phyloP scores from a whole-genome alignment of 2,329 filamentous ascomycete genomes.

The Aspergillus uvarum region DNA sequence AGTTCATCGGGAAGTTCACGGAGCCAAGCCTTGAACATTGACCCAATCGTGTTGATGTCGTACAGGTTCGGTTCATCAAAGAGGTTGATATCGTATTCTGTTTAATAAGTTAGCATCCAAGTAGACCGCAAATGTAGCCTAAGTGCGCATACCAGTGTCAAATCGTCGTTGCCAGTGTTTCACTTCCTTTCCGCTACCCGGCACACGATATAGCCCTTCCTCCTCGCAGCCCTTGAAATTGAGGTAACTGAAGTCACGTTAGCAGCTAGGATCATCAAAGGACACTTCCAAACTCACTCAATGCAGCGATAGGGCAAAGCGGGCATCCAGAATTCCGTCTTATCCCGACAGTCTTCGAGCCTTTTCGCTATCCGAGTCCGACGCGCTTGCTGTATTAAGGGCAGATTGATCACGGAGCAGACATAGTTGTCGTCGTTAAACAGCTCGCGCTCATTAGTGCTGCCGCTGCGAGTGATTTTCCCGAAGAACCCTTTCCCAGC shows the following conservation, averaged over 20 bases:
- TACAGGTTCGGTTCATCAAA: constrained; percentile 86
- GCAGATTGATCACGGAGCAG: constrained; percentile 79
- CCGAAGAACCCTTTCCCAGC: constrained; percentile 81
- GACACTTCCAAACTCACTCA: constrained; percentile 56
- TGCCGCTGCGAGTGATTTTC: constrained; percentile 69
- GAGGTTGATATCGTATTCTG: constrained; percentile 84
- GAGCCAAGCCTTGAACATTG: constrained; percentile 94
- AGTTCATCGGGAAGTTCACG: constrained; percentile 92
- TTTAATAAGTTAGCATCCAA: not conserved
- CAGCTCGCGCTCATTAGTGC: constrained; percentile 65
- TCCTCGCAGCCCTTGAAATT: constrained; percentile 94
- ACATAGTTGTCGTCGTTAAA: constrained; percentile 82
- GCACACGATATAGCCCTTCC: constrained; percentile 88
- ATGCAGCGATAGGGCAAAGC: constrained; percentile 93
- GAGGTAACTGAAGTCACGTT: constrained; percentile 61
- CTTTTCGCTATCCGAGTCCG: constrained; percentile 86
- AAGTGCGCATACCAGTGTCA: constrained; percentile 64
- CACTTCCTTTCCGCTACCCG: constrained; percentile 84
- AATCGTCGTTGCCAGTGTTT: constrained; percentile 93
- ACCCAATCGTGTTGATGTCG: constrained; percentile 94
- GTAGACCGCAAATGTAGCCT: not conserved
- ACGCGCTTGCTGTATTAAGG: constrained; percentile 85
- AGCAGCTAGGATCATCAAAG: constrained; percentile 6
- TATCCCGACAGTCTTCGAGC: constrained; percentile 82
- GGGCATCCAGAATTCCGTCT: constrained; percentile 99